Percentiles rank a stretch among this genome's conserved stretches.
These are phyloP conservation scores for Piper longum DNA, from an alignment of 164 flowering plant species.

Conservation along the genomic window DNA sequence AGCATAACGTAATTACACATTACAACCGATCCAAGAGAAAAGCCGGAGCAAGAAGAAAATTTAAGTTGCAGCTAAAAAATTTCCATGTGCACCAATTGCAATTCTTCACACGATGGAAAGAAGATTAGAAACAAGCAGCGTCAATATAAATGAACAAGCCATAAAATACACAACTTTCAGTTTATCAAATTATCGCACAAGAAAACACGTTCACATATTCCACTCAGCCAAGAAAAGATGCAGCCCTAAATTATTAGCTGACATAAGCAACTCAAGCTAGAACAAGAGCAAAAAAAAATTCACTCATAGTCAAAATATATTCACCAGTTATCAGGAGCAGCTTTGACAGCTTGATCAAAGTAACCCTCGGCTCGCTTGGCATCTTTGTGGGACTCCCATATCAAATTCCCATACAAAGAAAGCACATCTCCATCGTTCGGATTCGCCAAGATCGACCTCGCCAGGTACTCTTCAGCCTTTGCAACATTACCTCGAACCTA, in stretches of 20 bases:
- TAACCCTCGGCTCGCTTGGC: conserved; percentile 52
- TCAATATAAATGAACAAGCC: too few relatives aligned
- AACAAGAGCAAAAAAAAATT: not conserved
- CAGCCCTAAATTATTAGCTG: not conserved
- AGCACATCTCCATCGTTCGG: conserved; percentile 56
- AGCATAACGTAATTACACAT: not conserved
- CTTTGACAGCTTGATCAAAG: conserved; percentile 72
- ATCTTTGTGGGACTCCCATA: conserved; percentile 62
- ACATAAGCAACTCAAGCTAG: not conserved
- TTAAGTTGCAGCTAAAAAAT: too few relatives aligned
- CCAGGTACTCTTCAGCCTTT: conserved; percentile 78
- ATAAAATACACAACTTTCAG: too few relatives aligned
- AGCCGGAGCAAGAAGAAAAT: too few relatives aligned
- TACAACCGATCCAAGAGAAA: too few relatives aligned
- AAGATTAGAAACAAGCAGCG: too few relatives aligned
- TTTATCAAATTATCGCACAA: not conserved
- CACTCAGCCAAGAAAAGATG: not conserved
- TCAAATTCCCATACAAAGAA: conserved; percentile 58
- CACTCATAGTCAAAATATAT: not conserved
- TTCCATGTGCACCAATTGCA: too few relatives aligned
- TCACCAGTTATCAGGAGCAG: conserved; percentile 81
- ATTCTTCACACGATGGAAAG: too few relatives aligned
- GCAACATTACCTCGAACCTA: conserved; percentile 57
- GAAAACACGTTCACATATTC: not conserved
- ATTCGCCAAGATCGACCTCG: conserved; percentile 60